phyloP scores from a whole-genome alignment of 2,329 filamentous ascomycete species.

The Clarireedia hainanense region DNA sequence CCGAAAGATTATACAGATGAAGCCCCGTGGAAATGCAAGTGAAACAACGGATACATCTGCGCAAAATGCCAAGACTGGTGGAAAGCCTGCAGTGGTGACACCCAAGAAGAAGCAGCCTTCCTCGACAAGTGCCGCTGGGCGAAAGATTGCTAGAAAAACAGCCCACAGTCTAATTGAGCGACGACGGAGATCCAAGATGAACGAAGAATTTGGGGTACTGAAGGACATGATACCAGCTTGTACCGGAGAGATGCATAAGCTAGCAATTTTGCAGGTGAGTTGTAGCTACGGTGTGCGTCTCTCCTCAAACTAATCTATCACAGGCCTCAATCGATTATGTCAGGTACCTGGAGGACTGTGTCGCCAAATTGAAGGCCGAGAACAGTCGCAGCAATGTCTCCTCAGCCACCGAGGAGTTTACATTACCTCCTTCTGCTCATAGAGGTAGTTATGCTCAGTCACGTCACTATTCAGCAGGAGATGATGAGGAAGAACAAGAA shows the following conservation, averaged over 20 bases:
- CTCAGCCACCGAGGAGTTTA: slow-evolving; percentile 15
- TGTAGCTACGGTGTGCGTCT: too few relatives aligned
- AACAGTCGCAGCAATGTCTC: slow-evolving; percentile 23
- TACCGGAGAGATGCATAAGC: slow-evolving; percentile 95
- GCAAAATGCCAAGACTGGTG: slow-evolving; percentile 15
- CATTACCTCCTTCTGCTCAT: slow-evolving; percentile 17
- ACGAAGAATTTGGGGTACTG: slow-evolving; percentile 89
- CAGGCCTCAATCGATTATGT: slow-evolving; percentile 96
- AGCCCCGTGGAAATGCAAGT: slow-evolving; percentile 48
- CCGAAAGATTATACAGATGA: slow-evolving; percentile 98
- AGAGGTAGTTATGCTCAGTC: slow-evolving; percentile 17
- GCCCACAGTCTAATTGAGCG: slow-evolving; percentile 94
- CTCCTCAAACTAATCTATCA: slow-evolving; percentile 3
- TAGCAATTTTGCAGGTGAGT: slow-evolving; percentile 83
- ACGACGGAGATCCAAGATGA: slow-evolving; percentile 90
- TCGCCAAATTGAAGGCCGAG: slow-evolving; percentile 65
- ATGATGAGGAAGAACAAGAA: slow-evolving; percentile 31
- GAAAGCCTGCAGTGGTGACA: slow-evolving; percentile 17
- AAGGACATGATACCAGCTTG: slow-evolving; percentile 96
- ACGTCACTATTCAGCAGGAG: slow-evolving; percentile 38
- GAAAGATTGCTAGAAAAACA: slow-evolving; percentile 92
- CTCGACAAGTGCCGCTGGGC: slow-evolving; percentile 73
- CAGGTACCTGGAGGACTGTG: slow-evolving; percentile 84
- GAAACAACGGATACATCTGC: slow-evolving; percentile 13
- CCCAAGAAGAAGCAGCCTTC: slow-evolving; percentile 70